Evolutionary conservation across 805 yeast species (phyloP).

Genomic region (Ogataea paraovalis): DNA sequence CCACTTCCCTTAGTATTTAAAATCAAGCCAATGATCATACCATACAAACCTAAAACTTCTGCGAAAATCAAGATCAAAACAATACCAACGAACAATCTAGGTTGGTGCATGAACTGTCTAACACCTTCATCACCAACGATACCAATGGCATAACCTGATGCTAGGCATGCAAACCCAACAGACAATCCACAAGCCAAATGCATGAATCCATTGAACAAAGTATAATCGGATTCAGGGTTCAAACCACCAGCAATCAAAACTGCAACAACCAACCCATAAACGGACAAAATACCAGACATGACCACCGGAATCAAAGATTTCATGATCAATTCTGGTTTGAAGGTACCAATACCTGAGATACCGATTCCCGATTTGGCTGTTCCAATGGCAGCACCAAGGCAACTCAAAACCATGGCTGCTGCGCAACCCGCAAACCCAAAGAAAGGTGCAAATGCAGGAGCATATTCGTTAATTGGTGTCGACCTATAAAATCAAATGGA

Average conservation of each 20-base stretch:
- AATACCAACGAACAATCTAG: slow-evolving; percentile 96
- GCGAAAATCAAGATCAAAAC: slow-evolving; percentile 96
- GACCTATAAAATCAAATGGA: slow-evolving; percentile 12
- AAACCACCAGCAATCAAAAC: slow-evolving; percentile 91
- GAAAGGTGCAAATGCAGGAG: slow-evolving; percentile 94
- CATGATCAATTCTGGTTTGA: slow-evolving; percentile 96
- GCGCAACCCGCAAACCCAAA: slow-evolving; percentile 98
- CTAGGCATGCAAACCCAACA: slow-evolving; percentile 94
- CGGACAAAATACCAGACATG: slow-evolving; percentile 96
- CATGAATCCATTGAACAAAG: slow-evolving; percentile 95
- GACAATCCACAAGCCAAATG: slow-evolving; percentile 94
- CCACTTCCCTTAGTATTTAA: slow-evolving; percentile 86
- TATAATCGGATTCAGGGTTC: slow-evolving; percentile 72
- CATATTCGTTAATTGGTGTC: slow-evolving; percentile 45
- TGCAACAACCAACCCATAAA: slow-evolving; percentile 94
- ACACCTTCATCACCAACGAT: slow-evolving; percentile 99
- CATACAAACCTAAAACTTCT: slow-evolving; percentile 93
- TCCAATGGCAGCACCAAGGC: slow-evolving; percentile 98
- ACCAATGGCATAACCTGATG: slow-evolving; percentile 98
- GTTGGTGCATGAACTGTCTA: slow-evolving; percentile 96
- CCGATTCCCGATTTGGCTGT: slow-evolving; percentile 98
- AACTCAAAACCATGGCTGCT: slow-evolving; percentile 83
- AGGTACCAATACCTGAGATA: slow-evolving; percentile 96
- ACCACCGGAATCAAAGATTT: slow-evolving; percentile 94
- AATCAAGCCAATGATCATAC: slow-evolving; percentile 92